phyloP scores from a whole-genome alignment of 768 basidiomycete species.

The Mycena floridula region DNA sequence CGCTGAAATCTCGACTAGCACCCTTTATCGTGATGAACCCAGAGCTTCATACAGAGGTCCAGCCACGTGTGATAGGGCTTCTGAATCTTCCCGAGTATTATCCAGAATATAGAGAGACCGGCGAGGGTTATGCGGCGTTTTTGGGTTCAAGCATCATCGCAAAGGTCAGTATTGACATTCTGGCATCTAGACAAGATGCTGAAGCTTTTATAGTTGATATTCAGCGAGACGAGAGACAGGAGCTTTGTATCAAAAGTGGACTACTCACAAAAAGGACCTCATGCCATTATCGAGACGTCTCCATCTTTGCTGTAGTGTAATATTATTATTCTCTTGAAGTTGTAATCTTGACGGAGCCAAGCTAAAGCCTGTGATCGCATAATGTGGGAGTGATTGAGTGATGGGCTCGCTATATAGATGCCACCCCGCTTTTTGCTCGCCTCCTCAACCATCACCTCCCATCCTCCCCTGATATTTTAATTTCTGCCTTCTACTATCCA shows the following conservation, averaged over 20 bases:
- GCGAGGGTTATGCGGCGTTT: constrained; percentile 77
- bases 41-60: constrained; percentile 66
- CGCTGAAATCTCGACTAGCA: constrained; percentile 66
- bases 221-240: constrained; percentile 59
- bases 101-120: constrained; percentile 82
- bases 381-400: too few species aligned
- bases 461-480: too few species aligned
- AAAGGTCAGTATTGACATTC: constrained; percentile 44
- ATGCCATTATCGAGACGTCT: constrained; percentile 70
- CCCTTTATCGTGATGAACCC: constrained; percentile 54
- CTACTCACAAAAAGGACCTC: constrained; percentile 68
- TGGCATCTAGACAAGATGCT: not conserved
- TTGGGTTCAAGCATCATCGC: constrained; percentile 80
- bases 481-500: too few species aligned
- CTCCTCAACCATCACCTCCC: too few species aligned
- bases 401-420: too few species aligned
- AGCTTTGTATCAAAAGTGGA: constrained; percentile 79
- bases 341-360: too few species aligned
- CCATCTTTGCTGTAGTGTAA: constrained; percentile 53
- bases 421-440: too few species aligned
- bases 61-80: constrained; percentile 58
- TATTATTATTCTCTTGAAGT: not conserved
- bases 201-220: constrained; percentile 49
- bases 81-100: constrained; percentile 84
- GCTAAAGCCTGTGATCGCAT: too few species aligned